A percentile compares a stretch with the other conserved stretches of the same genome.
phyloP scores from a whole-genome alignment of 495 filamentous ascomycete species.

The Aspergillus heteromorphus region DNA sequence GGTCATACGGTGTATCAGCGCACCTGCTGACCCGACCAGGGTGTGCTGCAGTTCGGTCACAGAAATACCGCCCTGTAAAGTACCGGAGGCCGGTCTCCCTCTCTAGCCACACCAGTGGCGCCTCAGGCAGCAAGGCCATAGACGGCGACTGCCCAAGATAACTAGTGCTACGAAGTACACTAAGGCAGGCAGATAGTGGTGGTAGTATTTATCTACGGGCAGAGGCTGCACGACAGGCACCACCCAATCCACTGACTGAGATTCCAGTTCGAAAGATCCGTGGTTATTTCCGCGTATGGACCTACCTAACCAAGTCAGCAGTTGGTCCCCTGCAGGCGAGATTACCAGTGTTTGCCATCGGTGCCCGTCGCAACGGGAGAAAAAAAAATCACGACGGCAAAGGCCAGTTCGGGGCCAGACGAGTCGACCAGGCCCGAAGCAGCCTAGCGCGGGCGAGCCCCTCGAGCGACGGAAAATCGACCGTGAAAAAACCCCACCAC shows the following conservation, averaged over 20 bases:
- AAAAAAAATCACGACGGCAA: no score
- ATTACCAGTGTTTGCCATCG: neutral
- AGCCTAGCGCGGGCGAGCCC: conserved; percentile 18
- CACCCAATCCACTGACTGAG: no score
- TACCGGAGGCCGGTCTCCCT: neutral
- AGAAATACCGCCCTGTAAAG: neutral
- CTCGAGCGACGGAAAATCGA: conserved; percentile 14
- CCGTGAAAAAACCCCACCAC: conserved; percentile 27
- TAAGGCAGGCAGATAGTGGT: no score
- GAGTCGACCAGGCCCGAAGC: conserved; percentile 12
- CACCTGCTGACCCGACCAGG: neutral
- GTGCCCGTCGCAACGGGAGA: no score
- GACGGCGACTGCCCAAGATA: no score
- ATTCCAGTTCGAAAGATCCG: no score
- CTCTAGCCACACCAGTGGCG: neutral
- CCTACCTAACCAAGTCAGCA: no score
- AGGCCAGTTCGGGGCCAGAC: neutral
- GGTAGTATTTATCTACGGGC: no score
- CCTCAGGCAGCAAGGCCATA: neutral
- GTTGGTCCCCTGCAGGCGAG: no score
- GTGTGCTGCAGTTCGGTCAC: neutral
- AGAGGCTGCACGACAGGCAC: no score
- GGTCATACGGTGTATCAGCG: neutral
- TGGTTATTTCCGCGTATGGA: no score
- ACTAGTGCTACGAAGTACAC: no score